Percentiles rank a stretch among this genome's conserved stretches.
Conservation (phyloP, 768 basidiomycete genomes). For the Psilocybe tampanensis region DNA sequence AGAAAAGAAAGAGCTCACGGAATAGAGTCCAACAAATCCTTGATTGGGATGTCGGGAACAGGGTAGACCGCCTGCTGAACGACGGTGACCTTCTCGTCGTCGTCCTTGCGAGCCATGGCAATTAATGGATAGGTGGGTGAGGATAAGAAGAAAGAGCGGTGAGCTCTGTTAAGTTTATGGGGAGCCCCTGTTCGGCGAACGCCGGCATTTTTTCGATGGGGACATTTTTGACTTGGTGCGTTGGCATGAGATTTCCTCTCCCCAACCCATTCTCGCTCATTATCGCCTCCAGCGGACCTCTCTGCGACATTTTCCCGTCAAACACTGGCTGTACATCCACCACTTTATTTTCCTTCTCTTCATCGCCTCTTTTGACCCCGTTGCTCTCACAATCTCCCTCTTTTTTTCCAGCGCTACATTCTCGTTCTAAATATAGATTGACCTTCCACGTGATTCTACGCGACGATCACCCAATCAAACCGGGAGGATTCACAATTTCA, state of each 20-base stretch:
- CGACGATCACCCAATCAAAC: too few species aligned
- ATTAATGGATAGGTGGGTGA: constrained; percentile 12
- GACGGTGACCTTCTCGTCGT: constrained; percentile 32
- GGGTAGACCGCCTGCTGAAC: constrained; percentile 61
- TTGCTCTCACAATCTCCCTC: background rate
- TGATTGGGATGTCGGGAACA: constrained; percentile 86
- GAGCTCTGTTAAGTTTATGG: constrained; percentile 27
- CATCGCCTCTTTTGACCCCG: background rate
- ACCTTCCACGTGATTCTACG: too few species aligned
- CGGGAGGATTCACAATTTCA: too few species aligned
- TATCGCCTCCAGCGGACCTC: too few species aligned
- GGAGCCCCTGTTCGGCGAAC: constrained; percentile 25
- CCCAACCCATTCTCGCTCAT: background rate
- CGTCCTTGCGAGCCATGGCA: constrained; percentile 35
- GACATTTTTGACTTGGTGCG: constrained; percentile 14
- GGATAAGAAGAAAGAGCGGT: constrained; percentile 12
- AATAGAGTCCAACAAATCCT: constrained; percentile 82
- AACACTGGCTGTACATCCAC: too few species aligned
- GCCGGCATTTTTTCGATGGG: constrained; percentile 26
- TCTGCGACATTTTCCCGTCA: too few species aligned
- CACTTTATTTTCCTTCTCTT: background rate
- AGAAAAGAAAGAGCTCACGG: constrained; percentile 52
- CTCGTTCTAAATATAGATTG: too few species aligned
- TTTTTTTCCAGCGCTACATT: background rate
- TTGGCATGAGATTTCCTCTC: constrained; percentile 14